Conservation (phyloP, 208 protist genomes). For the Crithidia fasciculata region DNA sequence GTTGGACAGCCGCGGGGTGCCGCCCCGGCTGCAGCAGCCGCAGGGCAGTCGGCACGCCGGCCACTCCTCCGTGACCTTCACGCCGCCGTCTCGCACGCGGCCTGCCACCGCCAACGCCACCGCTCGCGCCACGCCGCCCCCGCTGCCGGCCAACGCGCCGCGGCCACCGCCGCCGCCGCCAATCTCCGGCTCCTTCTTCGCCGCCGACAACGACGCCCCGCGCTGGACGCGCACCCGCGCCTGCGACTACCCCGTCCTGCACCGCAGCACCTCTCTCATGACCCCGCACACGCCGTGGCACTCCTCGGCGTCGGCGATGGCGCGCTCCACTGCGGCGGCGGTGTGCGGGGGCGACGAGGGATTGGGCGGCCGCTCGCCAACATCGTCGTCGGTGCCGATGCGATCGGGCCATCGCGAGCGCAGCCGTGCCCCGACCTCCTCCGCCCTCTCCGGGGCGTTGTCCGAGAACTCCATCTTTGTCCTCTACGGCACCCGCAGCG, state of each 20-base stretch:
- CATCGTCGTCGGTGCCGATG: background rate
- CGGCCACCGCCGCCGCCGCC: background rate
- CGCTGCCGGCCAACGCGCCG: background rate
- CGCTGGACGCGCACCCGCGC: conserved; percentile 1
- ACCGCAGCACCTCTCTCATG: background rate
- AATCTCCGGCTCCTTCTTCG: conserved; percentile 19
- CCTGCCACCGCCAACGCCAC: no score
- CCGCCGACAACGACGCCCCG: conserved; percentile 4
- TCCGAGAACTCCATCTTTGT: conserved; percentile 5
- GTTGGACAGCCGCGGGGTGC: no score
- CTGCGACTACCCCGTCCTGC: background rate
- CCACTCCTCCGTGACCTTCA: no score
- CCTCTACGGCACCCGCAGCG: background rate
- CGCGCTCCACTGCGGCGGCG: background rate
- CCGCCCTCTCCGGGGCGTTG: background rate
- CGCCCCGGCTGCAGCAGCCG: no score
- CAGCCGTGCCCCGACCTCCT: background rate
- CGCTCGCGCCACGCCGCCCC: background rate
- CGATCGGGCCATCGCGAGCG: background rate
- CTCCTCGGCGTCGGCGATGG: background rate
- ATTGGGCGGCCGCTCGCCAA: background rate
- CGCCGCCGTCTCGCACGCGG: no score
- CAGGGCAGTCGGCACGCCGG: no score
- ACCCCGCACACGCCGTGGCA: background rate
- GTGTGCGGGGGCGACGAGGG: background rate